Evolutionary conservation across 2,329 filamentous ascomycete genomes (phyloP), one percentile per base, ranked within the genome.

Genomic region (Trichophyton simii): DNA sequence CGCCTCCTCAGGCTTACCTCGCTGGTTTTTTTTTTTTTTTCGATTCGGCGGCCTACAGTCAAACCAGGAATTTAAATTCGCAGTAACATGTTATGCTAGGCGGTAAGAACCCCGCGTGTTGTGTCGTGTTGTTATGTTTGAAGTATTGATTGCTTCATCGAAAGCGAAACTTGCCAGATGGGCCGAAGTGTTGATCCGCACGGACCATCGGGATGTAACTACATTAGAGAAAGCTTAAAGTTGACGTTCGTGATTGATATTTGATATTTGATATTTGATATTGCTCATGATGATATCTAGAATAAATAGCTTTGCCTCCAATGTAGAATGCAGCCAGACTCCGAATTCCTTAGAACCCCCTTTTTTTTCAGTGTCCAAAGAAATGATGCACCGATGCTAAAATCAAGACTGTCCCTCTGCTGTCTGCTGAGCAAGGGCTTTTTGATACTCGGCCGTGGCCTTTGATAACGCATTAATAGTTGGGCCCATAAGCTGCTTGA

Each of bases 401-500:
- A 55, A 36, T 55, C 52, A 55, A 9, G 28, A 25, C 31, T 34
- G 52, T 55, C 52, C 52, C 28, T 58, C 57, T 18, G 15, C 41
- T 58, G 67, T 84, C 62, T 89, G 87, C 68, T 80, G 78, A 42
- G 84, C 83, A 62, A 91, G 77, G 11, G 86, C 88, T 67, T 80
- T 84, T 66, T 83, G 78, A 70, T 94, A 96, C 69, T 86, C 83
- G n/a, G 75, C 79, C 65, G 84, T 79, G 4, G 91, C 91, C 66
- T 82, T 83, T 62, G 83, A 80, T 63, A 96, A 75, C 11, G 90
- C 87, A 67, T 82, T 79, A 9, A 88, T 77, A 3, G 89, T 87
- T 3, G 90, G 89, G 62, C 83, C 83, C 72, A 96, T 83, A 67
- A 97, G 80, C 66, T 86, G 83, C 66, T 85, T 80, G 2, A 96